phyloP scores from a whole-genome alignment of 345 rosid genomes.

The Citrus unshiu region DNA sequence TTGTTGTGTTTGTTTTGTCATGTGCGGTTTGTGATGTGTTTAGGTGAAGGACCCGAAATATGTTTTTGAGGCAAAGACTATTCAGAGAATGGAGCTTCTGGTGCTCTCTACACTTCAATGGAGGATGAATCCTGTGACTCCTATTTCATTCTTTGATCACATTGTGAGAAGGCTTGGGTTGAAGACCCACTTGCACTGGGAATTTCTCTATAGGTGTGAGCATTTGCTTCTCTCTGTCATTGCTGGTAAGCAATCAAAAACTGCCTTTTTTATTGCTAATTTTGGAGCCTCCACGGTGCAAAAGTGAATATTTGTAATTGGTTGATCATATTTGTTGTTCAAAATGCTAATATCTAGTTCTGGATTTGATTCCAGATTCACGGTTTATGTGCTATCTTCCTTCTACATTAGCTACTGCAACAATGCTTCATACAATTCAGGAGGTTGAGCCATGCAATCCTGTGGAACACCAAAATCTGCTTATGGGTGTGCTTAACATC shows the following conservation, averaged over 20 bases:
- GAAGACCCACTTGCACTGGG: slow-evolving; percentile 47
- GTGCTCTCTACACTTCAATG: slow-evolving; percentile 74
- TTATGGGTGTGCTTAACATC: slow-evolving; percentile 51
- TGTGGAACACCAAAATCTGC: slow-evolving; percentile 53
- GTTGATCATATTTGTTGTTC: background rate
- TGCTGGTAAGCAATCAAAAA: slow-evolving; percentile 51
- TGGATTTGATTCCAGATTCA: slow-evolving; percentile 57
- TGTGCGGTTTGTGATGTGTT: slow-evolving; percentile 19
- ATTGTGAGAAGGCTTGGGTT: slow-evolving; percentile 65
- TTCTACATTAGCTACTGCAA: slow-evolving; percentile 72
- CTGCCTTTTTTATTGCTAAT: slow-evolving; percentile 3
- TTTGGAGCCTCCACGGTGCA: background rate
- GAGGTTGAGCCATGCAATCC: slow-evolving; percentile 52
- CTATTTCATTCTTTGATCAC: slow-evolving; percentile 76
- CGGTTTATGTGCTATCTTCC: slow-evolving; percentile 57
- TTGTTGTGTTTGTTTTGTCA: background rate
- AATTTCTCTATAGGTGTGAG: slow-evolving; percentile 64
- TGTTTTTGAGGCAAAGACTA: slow-evolving; percentile 77
- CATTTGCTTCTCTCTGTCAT: slow-evolving; percentile 61
- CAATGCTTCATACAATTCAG: slow-evolving; percentile 59
- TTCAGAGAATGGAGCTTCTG: slow-evolving; percentile 92
- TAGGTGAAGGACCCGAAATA: slow-evolving; percentile 75
- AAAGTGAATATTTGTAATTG: background rate
- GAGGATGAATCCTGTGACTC: slow-evolving; percentile 92
- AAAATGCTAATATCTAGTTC: slow-evolving; percentile 1